These are phyloP conservation scores for Eucalyptus rudis DNA, from an alignment of 345 rosid species.

Conservation along the genomic window DNA sequence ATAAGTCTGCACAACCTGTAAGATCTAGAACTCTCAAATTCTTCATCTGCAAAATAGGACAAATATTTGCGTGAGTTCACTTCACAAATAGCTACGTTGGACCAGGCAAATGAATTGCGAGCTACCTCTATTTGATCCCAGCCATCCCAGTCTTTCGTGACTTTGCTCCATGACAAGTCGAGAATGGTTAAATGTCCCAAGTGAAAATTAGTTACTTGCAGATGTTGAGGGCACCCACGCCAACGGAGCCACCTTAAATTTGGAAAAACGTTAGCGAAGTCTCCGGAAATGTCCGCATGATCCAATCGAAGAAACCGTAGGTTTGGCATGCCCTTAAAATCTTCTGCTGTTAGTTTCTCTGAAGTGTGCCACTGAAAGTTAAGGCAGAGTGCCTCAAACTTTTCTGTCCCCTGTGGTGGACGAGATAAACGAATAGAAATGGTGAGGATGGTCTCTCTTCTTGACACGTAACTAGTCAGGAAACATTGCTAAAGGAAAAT, in stretches of 20 bases:
- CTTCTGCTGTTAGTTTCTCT: not conserved
- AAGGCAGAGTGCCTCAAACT: not conserved
- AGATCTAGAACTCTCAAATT: not conserved
- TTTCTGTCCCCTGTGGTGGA: not conserved
- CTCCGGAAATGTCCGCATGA: not conserved
- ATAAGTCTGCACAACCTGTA: not conserved
- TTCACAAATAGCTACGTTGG: not conserved
- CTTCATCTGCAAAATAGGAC: not conserved
- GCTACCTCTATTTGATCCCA: not conserved
- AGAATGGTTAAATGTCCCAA: not conserved
- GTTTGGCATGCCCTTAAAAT: not conserved
- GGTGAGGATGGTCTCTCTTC: not conserved
- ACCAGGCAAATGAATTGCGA: not conserved
- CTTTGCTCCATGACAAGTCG: not conserved
- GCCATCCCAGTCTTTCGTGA: not conserved
- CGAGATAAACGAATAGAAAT: not conserved
- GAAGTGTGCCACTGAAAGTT: not conserved
- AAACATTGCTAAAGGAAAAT: not conserved
- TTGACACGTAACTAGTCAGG: not conserved
- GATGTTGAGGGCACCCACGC: not conserved
- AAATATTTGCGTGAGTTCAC: not conserved
- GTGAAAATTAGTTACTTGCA: not conserved
- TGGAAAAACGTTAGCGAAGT: not conserved
- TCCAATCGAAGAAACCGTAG: not conserved
- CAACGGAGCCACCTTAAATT: not conserved